Base-by-base conservation (phyloP, 768 basidiomycete species). In the Daedaleopsis nitida region DNA sequence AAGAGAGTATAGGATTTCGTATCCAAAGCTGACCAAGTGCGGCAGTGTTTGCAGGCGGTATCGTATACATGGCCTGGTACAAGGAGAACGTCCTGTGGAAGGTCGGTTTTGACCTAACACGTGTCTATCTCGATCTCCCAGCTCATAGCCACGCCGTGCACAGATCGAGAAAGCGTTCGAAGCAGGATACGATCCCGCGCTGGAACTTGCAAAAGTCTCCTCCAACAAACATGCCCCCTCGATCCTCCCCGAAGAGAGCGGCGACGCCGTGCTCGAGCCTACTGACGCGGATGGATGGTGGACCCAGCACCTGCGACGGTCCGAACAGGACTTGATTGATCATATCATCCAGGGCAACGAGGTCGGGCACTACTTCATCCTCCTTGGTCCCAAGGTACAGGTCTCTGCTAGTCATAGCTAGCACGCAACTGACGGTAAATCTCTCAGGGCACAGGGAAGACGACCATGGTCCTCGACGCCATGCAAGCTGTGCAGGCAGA, bases 41-140 rank as follows among this genome's bases (percentile, higher is more conserved):
- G 13, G 11, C 62, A 87, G 85, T 88, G 8, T 89, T 92, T 66
- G 68, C 83, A 14, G 89, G 91, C 43, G 91, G 92, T 51, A 77
- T 89, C 11, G 82, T 80, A 24, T 92, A 92, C 73, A 74, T 91
- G 55, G 76, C 79, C 32, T 92, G 86, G 89, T 94, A 95, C 77
- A 94, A 94, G 74, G 82, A 79, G 65, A 86, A 87, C 66, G 94
- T 95, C 19, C 77, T 95, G 19, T 77, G 84, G 72, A 89, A 96
- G 82, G 92, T 89, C 65, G 59, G 72, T 38, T 27, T 55, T 59
- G 57, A 48, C 62, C 65, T 59, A 35, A 35, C 44, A 48, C n/a
- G 53, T 39, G 42, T n/a, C 12, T 44, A 5, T 52, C 43, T n/a
- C 12, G 42, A 5, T 52, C 43, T 55, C 21, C 37, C 5, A 17